Conservation (phyloP, 352 stramenopile species). For the Phytophthora chlamydospora region DNA sequence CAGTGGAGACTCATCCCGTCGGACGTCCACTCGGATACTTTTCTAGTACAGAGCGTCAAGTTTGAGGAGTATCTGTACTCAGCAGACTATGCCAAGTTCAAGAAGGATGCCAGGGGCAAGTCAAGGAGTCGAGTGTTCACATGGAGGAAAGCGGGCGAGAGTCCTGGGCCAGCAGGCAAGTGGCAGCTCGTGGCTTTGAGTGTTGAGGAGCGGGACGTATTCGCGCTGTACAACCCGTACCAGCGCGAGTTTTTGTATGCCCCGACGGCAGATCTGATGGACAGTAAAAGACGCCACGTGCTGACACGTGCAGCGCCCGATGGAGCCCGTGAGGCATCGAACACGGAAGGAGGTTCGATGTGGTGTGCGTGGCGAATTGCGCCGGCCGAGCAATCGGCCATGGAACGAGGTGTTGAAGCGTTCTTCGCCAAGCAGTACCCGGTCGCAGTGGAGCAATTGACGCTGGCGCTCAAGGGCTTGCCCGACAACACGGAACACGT, state of each 20-base stretch:
- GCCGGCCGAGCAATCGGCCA: constrained; percentile 42
- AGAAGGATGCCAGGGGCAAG: constrained; percentile 54
- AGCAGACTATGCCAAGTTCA: constrained; percentile 74
- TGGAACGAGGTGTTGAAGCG: constrained; percentile 72
- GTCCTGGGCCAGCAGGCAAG: constrained; percentile 53
- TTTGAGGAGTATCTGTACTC: constrained; percentile 72
- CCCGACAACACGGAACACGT: constrained; percentile 73
- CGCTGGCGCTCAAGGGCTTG: constrained; percentile 46
- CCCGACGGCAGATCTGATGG: constrained; percentile 53
- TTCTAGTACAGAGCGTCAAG: constrained; percentile 64
- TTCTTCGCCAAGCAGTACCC: constrained; percentile 74
- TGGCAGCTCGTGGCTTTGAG: constrained; percentile 69
- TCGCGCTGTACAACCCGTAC: constrained; percentile 80
- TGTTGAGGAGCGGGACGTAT: constrained; percentile 54
- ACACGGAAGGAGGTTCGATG: constrained; percentile 49
- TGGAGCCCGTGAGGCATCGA: constrained; percentile 34
- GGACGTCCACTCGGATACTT: constrained; percentile 61
- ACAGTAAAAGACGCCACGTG: constrained; percentile 60
- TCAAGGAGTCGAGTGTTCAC: constrained; percentile 65
- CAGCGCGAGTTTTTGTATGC: constrained; percentile 77
- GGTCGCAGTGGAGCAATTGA: constrained; percentile 56
- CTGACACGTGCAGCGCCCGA: constrained; percentile 57
- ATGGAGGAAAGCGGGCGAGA: constrained; percentile 56
- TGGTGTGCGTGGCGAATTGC: constrained; percentile 60
- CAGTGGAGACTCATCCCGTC: constrained; percentile 69